Base-by-base conservation (phyloP, 2,329 filamentous ascomycete species). In the Sporothrix protearum region DNA sequence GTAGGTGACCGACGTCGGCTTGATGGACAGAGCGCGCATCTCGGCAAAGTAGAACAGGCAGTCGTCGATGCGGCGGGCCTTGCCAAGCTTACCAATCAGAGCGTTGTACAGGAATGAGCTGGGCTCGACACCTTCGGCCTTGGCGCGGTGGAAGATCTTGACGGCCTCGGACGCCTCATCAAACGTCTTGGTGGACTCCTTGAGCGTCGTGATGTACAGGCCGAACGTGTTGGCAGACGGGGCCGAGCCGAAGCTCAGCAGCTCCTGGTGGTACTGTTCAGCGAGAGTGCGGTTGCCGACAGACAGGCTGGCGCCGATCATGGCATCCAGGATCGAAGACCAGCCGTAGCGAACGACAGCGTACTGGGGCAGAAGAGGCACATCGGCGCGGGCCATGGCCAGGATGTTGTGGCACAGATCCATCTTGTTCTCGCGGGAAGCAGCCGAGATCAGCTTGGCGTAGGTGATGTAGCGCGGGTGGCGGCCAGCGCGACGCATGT, bases 51-150 rank as follows among this genome's bases (percentile, higher is more conserved):
- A 98, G 80, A 96, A 96, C 30, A 99, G 88, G 79, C 95, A 98
- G 83, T 99, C 96, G 76, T 99, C 96, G 75, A 99, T 98, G 73
- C 96, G 94, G 70, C 96, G 92, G 71, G 96, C 96, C 86, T 98
- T 98, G 78, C 96, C 96, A 53, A 99, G 90, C 85, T 99, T 99
- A 78, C 96, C 96, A 76, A 99, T 99, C 39, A 99, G 86, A 68
- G 96, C 96, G 77, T 99, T 99, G 87, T 98, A 99, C 75, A 99
- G 82, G 86, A 99, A 99, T 0, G 95, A 97, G 64, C 92, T 97
- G 25, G 96, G 94, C 82, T 97, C 93, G 16, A 99, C 96, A 72
- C 95, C 94, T 82, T 99, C 96, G 14, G 91, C 85, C 83, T 96
- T 94, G 72, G 96, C 94, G 71, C 94, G 92, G 78, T 96, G 91